Evolutionary conservation across 1,284 basidiomycete genomes (phyloP).

Genomic region (Volvariella surrecta): DNA sequence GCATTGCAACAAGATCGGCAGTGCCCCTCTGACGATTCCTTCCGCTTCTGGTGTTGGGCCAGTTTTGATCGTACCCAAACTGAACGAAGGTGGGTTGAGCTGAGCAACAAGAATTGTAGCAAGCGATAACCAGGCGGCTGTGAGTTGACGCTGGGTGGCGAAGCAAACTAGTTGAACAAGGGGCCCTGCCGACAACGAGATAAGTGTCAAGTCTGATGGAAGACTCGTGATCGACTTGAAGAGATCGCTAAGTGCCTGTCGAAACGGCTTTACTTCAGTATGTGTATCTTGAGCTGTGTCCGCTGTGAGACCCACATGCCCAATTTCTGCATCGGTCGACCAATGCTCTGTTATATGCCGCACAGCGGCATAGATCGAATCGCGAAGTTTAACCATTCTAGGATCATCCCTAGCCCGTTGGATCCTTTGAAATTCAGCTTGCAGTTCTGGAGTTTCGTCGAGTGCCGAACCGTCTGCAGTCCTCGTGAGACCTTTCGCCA

Average conservation of each 20-base stretch:
- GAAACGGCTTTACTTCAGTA: background rate
- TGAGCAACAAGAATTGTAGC: constrained; percentile 73
- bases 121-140: constrained; percentile 77
- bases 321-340: constrained; percentile 62
- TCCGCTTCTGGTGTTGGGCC: constrained; percentile 30
- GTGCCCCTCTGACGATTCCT: constrained; percentile 40
- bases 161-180: constrained; percentile 71
- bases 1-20: constrained; percentile 56
- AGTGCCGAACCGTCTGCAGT: constrained; percentile 54
- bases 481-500: constrained; percentile 78
- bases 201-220: constrained; percentile 62
- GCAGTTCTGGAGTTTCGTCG: constrained; percentile 44
- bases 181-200: constrained; percentile 73
- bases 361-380: constrained; percentile 53
- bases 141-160: constrained; percentile 66
- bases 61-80: constrained; percentile 27
- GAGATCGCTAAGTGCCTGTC: constrained; percentile 69
- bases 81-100: constrained; percentile 61
- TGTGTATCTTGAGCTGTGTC: too few species aligned
- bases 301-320: constrained; percentile 67
- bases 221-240: constrained; percentile 74
- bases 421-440: constrained; percentile 45
- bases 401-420: constrained; percentile 55
- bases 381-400: constrained; percentile 53
- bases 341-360: constrained; percentile 58